Evolutionary conservation across 495 filamentous ascomycete species (phyloP), one percentile per base, ranked within the genome.

Genomic region (Articulospora tetracladia): DNA sequence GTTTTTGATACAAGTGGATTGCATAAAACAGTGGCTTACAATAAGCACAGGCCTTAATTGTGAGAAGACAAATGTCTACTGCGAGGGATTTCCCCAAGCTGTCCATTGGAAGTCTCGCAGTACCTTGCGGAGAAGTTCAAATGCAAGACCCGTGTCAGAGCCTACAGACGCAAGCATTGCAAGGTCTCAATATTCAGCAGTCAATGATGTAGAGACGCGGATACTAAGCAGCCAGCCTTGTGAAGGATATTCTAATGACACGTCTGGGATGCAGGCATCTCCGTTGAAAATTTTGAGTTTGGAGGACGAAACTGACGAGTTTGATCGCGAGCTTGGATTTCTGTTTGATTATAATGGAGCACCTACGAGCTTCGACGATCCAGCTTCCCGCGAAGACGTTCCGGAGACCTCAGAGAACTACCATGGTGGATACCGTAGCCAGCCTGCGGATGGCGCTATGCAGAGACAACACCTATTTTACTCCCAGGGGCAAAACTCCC

Each of bases 41-140:
- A n/a, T n/a, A n/a, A 76, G 23, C 41, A 26, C 15, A 13, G 60
- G 60, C 22, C 13, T 11, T 17, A 64, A 59, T 48, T 64, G 61
- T 30, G 17, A 50, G 13, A 64, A 59, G 55, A 50, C 44, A 12
- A 48, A 54, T 7, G 15, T 26, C 3, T 7, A 36, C 11, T 64
- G 61, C 46, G 41, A 41, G 19, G 44, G 61, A 19, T 58, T 26
- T 30, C 48, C 30, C 1, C 44, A 52, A 17, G 44, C 27, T 1
- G 19, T n/a, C 11, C 12, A 25, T 8, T 25, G 47, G 20, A 6
- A 50, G 23, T 6, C 47, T 50, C 22, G 47, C 15, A 44, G 3
- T 44, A 19, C 11, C 39, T 19, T 44, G 3, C 10, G 15, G 17
- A 8, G 17, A 12, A 3, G 39, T 19, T 44, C 39, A n/a, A n/a